These are phyloP conservation scores for Linnemannia elongata DNA, from an alignment of 192 early-diverging fungal genomes.

Conservation along the genomic window DNA sequence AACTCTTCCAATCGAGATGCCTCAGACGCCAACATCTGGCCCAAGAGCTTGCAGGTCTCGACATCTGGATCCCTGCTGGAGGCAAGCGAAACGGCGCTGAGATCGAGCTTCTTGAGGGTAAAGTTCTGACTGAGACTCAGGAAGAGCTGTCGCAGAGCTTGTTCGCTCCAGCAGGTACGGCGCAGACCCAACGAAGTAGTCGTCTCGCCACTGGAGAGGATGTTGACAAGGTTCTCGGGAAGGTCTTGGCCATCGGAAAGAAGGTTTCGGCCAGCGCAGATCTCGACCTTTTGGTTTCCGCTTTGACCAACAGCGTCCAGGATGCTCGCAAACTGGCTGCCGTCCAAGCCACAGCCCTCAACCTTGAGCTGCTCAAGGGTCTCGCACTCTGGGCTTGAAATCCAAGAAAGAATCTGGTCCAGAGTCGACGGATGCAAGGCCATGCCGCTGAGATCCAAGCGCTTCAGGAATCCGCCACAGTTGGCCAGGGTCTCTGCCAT, in stretches of 20 bases:
- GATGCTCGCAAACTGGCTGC: slow-evolving; percentile 55
- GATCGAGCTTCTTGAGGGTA: slow-evolving; percentile 56
- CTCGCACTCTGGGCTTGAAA: slow-evolving; percentile 46
- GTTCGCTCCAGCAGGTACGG: slow-evolving; percentile 63
- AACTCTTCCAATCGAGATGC: slow-evolving; percentile 55
- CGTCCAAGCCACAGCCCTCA: slow-evolving; percentile 59
- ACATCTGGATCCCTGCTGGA: slow-evolving; percentile 43
- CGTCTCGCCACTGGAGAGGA: slow-evolving; percentile 55
- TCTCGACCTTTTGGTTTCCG: slow-evolving; percentile 52
- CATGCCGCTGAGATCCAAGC: slow-evolving; percentile 46
- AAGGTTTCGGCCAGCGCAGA: slow-evolving; percentile 56
- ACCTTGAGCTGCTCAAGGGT: slow-evolving; percentile 48
- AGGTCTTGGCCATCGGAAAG: slow-evolving; percentile 56
- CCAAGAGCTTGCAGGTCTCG: slow-evolving; percentile 58
- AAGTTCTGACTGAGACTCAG: slow-evolving; percentile 58
- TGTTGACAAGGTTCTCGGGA: slow-evolving; percentile 54
- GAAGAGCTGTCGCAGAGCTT: slow-evolving; percentile 60
- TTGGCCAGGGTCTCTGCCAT: slow-evolving; percentile 53
- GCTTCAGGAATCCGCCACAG: slow-evolving; percentile 35
- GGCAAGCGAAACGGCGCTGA: slow-evolving; percentile 52
- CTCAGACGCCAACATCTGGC: slow-evolving; percentile 48
- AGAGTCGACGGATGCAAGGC: slow-evolving; percentile 45
- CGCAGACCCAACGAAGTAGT: slow-evolving; percentile 57
- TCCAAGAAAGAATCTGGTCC: slow-evolving; percentile 45
- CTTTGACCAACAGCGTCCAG: slow-evolving; percentile 55